Conservation (phyloP, 352 stramenopile genomes). For the Phytophthora uliginosa region DNA sequence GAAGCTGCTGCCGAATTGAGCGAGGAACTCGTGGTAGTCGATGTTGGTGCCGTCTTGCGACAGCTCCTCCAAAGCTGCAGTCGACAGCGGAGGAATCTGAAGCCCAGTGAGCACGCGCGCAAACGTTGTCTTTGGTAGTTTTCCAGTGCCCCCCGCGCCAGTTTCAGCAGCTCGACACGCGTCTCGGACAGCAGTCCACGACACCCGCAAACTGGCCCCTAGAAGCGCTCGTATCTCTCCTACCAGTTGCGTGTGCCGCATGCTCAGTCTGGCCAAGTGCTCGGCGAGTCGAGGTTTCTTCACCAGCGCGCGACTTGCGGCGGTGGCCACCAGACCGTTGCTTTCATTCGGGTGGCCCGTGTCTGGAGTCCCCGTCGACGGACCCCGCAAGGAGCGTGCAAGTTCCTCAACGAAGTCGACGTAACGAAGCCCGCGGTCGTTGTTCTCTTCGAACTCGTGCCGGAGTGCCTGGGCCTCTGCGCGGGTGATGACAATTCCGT, state of each 20-base stretch:
- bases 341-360: conserved; percentile 21
- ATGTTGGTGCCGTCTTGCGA: conserved; percentile 43
- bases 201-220: conserved; percentile 52
- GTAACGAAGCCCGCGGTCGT: conserved; percentile 67
- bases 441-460: conserved; percentile 86
- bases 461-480: conserved; percentile 70
- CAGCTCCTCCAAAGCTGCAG: conserved; percentile 32
- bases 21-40: conserved; percentile 76
- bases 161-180: conserved; percentile 56
- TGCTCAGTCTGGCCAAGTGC: conserved; percentile 58
- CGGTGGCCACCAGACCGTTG: conserved; percentile 44
- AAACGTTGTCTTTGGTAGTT: conserved; percentile 54
- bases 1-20: conserved; percentile 70
- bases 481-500: conserved; percentile 57
- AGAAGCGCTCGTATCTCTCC: conserved; percentile 61
- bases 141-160: conserved; percentile 33
- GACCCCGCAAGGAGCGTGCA: conserved; percentile 55
- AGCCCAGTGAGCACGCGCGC: conserved; percentile 51
- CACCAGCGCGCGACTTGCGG: conserved; percentile 46
- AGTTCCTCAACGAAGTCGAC: conserved; percentile 72
- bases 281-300: conserved; percentile 72
- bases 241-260: conserved; percentile 55
- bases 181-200: conserved; percentile 66
- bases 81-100: conserved; percentile 51
- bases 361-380: conserved; percentile 17